Conservation (phyloP, 208 protist species). For the Trypanosoma mega region DNA sequence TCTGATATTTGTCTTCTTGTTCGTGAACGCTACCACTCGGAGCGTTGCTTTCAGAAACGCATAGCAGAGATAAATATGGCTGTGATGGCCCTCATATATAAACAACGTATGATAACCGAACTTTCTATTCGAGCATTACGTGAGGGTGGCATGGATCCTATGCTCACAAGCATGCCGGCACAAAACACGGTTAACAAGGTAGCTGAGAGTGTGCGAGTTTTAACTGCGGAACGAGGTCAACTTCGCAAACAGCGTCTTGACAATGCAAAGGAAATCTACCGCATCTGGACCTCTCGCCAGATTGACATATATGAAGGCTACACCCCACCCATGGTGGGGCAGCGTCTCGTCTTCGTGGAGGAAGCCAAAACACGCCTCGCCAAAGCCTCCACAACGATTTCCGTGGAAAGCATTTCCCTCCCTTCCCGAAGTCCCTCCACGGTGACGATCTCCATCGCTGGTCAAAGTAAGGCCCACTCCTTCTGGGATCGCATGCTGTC, state of each 20-base stretch:
- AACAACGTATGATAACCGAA: slow-evolving; percentile 61
- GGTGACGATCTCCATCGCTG: neutral
- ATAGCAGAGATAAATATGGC: slow-evolving; percentile 55
- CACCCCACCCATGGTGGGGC: slow-evolving; percentile 28
- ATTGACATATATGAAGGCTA: slow-evolving; percentile 76
- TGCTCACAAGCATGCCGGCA: slow-evolving; percentile 58
- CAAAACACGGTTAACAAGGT: slow-evolving; percentile 58
- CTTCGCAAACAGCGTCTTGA: slow-evolving; percentile 60
- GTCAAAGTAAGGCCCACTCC: neutral
- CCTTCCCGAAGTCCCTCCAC: neutral
- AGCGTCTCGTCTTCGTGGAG: slow-evolving; percentile 32
- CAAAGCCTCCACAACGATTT: neutral
- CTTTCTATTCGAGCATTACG: slow-evolving; percentile 60
- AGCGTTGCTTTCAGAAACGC: slow-evolving; percentile 40
- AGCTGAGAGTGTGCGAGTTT: slow-evolving; percentile 40
- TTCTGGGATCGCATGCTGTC: slow-evolving; percentile 20
- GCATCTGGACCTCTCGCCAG: slow-evolving; percentile 69
- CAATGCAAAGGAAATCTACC: slow-evolving; percentile 80
- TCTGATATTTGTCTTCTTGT: slow-evolving; percentile 67
- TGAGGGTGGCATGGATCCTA: slow-evolving; percentile 60
- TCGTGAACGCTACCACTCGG: slow-evolving; percentile 54
- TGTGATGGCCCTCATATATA: slow-evolving; percentile 63
- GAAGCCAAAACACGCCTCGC: neutral
- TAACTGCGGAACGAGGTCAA: slow-evolving; percentile 36
- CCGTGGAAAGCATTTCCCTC: neutral